These are phyloP conservation scores for Penicillium rolfsii DNA, from an alignment of 2,329 filamentous ascomycete genomes.

Conservation along the genomic window DNA sequence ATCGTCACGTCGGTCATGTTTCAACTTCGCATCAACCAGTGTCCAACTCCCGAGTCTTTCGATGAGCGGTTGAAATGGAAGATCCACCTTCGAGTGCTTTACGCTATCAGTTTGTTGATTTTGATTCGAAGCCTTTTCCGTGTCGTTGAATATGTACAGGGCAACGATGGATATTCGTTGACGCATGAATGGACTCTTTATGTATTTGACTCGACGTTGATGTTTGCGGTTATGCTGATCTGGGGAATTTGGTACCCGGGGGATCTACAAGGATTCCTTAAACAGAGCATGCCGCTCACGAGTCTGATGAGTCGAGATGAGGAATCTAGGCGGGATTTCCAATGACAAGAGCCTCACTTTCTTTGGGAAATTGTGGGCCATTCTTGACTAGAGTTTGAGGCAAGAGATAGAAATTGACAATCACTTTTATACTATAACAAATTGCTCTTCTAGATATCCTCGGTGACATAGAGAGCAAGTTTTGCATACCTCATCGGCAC, in stretches of 20 bases:
- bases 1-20: conserved; percentile 1
- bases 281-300: not conserved
- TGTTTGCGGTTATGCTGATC: conserved; percentile 4
- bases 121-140: conserved; percentile 4
- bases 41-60: not conserved
- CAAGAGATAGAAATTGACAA: not conserved
- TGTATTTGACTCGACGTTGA: conserved; percentile 5
- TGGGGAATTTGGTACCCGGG: conserved; percentile 4
- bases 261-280: not conserved
- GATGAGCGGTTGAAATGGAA: conserved; percentile 4
- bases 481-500: conserved; percentile 5
- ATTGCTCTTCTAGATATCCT: not conserved
- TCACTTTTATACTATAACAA: not conserved
- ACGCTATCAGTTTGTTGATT: not conserved
- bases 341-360: too few relatives aligned
- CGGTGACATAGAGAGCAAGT: not conserved
- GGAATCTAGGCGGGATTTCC: not conserved
- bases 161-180: conserved; percentile 5
- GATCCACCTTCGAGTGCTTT: conserved; percentile 1
- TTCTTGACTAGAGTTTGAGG: not conserved
- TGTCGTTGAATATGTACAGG: conserved; percentile 8
- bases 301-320: not conserved
- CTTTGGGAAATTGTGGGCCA: not conserved
- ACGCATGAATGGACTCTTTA: conserved; percentile 12
- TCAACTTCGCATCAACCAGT: not conserved